phyloP scores from a whole-genome alignment of 1,284 basidiomycete species.

The Marasmius sp. region DNA sequence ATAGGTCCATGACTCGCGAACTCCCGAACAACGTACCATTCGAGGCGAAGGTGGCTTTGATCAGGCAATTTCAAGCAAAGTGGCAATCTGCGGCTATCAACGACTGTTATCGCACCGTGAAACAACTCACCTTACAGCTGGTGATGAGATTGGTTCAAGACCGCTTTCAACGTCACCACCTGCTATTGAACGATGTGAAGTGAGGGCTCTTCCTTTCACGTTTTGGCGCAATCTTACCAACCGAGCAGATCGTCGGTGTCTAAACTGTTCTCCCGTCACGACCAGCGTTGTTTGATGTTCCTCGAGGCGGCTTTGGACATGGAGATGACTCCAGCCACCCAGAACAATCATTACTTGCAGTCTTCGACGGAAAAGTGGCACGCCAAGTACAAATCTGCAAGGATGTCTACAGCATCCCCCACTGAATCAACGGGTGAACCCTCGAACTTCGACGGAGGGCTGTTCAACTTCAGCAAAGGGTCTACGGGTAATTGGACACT shows the following conservation, averaged over 20 bases:
- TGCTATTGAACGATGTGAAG: background rate
- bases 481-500: no score
- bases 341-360: slow-evolving; percentile 37
- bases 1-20: slow-evolving; percentile 25
- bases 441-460: no score
- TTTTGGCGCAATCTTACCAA: background rate
- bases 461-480: no score
- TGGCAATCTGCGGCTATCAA: slow-evolving; percentile 27
- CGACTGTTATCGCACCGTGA: slow-evolving; percentile 30
- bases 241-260: slow-evolving; percentile 20
- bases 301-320: slow-evolving; percentile 29
- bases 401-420: no score
- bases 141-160: slow-evolving; percentile 15
- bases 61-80: slow-evolving; percentile 25
- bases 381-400: slow-evolving; percentile 28
- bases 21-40: slow-evolving; percentile 34
- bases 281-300: slow-evolving; percentile 17
- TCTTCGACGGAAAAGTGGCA: slow-evolving; percentile 33
- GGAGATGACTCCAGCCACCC: slow-evolving; percentile 38
- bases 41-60: slow-evolving; percentile 26
- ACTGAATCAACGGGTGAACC: no score
- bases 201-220: background rate
- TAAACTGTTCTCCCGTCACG: slow-evolving; percentile 24
- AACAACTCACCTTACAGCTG: slow-evolving; percentile 13
- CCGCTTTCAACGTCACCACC: slow-evolving; percentile 21